Percentiles rank a stretch among this genome's conserved stretches.
These are phyloP conservation scores for Metarhizium guizhouense DNA, from an alignment of 2,329 filamentous ascomycete genomes.

Conservation along the genomic window DNA sequence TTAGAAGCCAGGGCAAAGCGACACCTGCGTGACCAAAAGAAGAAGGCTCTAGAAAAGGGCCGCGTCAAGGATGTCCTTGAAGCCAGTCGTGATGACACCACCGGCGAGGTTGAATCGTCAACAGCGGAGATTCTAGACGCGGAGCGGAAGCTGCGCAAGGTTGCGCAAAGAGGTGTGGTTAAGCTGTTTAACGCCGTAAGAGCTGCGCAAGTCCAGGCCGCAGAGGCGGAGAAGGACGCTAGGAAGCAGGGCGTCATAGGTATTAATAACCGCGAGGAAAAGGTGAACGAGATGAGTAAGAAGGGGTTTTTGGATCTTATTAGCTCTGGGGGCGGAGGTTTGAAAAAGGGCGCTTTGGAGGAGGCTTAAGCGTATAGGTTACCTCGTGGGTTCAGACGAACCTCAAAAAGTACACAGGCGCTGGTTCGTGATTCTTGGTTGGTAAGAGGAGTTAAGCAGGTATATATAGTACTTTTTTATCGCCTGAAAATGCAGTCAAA, in stretches of 20 bases:
- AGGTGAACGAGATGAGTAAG: conserved; percentile 91
- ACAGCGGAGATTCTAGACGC: conserved; percentile 53
- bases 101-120: conserved; percentile 33
- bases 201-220: conserved; percentile 81
- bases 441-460: conserved; percentile 18
- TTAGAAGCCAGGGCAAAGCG: conserved; percentile 74
- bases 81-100: conserved; percentile 44
- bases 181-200: conserved; percentile 95
- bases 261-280: conserved; percentile 71
- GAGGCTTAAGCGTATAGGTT: conserved; percentile 29
- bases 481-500: conserved; percentile 8
- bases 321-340: conserved; percentile 48
- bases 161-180: conserved; percentile 86
- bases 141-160: conserved; percentile 76
- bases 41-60: conserved; percentile 72
- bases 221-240: conserved; percentile 63
- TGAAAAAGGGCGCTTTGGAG: conserved; percentile 51
- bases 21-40: conserved; percentile 73
- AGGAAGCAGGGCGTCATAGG: conserved; percentile 69
- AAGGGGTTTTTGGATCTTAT: conserved; percentile 94
- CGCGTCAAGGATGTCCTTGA: conserved; percentile 78
- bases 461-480: conserved; percentile 7
- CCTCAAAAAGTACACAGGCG: background rate
- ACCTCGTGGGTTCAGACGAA: background rate
- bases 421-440: background rate